phyloP scores from a whole-genome alignment of 2,329 filamentous ascomycete genomes.

The Pseudogymnoascus sp. region DNA sequence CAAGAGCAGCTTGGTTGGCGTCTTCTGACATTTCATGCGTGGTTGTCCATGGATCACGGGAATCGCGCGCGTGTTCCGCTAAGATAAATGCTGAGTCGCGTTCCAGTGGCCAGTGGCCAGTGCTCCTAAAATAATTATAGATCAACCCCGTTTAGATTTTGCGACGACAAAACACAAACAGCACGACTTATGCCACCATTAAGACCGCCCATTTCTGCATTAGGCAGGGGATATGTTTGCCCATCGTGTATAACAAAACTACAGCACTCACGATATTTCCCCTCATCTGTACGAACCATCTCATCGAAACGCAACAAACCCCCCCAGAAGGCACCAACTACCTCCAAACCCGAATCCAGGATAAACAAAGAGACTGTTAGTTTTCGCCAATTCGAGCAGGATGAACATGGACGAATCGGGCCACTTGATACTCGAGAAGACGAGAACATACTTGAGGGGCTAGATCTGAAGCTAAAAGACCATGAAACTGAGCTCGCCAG shows the following conservation, averaged over 20 bases:
- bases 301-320: neutral
- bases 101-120: neutral
- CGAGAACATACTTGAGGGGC: neutral
- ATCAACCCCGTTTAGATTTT: neutral
- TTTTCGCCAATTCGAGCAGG: slow-evolving; percentile 5
- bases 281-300: slow-evolving; percentile 1
- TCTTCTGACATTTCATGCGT: slow-evolving; percentile 25
- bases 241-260: slow-evolving; percentile 27
- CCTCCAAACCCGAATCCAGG: neutral
- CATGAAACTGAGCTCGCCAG: neutral
- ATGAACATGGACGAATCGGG: neutral
- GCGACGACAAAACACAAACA: slow-evolving; percentile 1
- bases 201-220: slow-evolving; percentile 6
- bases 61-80: neutral
- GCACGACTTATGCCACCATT: slow-evolving; percentile 10
- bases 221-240: slow-evolving; percentile 25
- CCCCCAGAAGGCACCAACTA: neutral
- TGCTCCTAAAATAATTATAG: slow-evolving; percentile 3
- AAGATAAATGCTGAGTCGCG: neutral
- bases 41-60: slow-evolving; percentile 5
- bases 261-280: slow-evolving; percentile 11
- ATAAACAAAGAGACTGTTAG: neutral
- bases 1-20: slow-evolving; percentile 22
- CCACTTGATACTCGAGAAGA: neutral
- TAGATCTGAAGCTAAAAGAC: slow-evolving; percentile 2